These are phyloP conservation scores for Hemerocallis citrina DNA, from an alignment of 106 monocot genomes.

Conservation along the genomic window DNA sequence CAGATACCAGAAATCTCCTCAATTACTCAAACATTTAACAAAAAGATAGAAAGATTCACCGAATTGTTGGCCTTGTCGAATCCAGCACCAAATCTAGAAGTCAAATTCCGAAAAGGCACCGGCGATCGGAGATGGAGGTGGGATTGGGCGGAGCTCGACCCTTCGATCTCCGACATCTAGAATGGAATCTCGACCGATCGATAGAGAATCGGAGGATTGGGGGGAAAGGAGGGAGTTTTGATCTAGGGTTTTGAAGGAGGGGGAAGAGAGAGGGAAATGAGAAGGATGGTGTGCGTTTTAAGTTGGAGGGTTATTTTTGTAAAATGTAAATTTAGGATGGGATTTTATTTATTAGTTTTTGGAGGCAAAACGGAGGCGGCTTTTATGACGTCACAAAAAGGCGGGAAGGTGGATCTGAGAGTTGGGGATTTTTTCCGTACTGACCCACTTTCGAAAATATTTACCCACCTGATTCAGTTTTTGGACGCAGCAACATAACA, in stretches of 20 bases:
- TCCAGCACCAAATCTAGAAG: background rate
- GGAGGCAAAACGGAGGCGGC: constrained; percentile 9
- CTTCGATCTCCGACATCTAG: constrained; percentile 7
- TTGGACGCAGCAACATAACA: too few species aligned
- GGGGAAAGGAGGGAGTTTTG: background rate
- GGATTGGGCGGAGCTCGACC: background rate
- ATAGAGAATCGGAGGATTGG: background rate
- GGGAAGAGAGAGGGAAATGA: constrained; percentile 11
- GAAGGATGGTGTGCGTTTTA: background rate
- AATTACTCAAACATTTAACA: background rate
- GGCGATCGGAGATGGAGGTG: constrained; percentile 11
- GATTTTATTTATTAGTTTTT: constrained; percentile 1
- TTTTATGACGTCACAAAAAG: background rate
- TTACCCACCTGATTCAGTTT: too few species aligned
- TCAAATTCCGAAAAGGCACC: background rate
- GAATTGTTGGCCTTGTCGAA: background rate
- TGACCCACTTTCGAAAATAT: too few species aligned
- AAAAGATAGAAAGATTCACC: constrained; percentile 3
- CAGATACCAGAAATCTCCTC: background rate
- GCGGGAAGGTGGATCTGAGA: background rate
- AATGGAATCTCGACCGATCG: background rate
- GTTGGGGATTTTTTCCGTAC: background rate
- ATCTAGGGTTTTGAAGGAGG: background rate
- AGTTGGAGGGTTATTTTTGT: constrained; percentile 2
- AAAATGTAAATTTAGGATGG: background rate